These are phyloP conservation scores for Ophiorrhiza pumila DNA, from an alignment of 257 asterid genomes.

Conservation along the genomic window DNA sequence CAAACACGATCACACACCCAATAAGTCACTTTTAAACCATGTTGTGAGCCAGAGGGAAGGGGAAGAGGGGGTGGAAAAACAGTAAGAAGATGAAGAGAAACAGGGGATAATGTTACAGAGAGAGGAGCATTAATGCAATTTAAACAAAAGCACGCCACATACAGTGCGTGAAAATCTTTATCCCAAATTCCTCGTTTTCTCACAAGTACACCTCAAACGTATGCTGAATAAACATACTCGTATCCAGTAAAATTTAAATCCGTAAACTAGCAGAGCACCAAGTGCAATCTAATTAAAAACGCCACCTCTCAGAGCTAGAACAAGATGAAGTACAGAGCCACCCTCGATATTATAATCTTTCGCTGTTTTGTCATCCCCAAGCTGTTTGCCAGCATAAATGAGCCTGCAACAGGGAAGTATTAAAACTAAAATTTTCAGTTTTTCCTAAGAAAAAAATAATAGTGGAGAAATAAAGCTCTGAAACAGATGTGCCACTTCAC, in stretches of 20 bases:
- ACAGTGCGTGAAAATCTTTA: not conserved
- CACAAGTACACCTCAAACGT: not conserved
- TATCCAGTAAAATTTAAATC: conserved; percentile 3
- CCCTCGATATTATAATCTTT: conserved; percentile 90
- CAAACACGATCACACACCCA: no score
- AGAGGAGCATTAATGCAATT: not conserved
- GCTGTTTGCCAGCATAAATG: conserved; percentile 86
- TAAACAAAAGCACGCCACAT: not conserved
- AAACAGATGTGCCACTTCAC: not conserved
- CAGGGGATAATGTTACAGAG: not conserved
- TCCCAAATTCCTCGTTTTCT: not conserved
- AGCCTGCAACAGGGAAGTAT: conserved; percentile 41
- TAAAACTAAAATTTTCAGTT: not conserved
- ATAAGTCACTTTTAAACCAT: no score
- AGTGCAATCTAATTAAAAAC: conserved; percentile 23
- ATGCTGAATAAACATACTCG: not conserved
- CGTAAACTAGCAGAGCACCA: not conserved
- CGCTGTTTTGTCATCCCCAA: conserved; percentile 84
- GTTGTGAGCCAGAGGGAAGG: not conserved
- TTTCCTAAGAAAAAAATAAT: not conserved
- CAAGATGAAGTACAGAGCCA: conserved; percentile 85
- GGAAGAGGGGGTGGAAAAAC: not conserved
- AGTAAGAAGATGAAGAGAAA: not conserved
- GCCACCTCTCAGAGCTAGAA: conserved; percentile 84
- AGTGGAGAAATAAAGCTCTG: not conserved